phyloP scores from a whole-genome alignment of 257 asterid genomes.

The Solanum piurae region DNA sequence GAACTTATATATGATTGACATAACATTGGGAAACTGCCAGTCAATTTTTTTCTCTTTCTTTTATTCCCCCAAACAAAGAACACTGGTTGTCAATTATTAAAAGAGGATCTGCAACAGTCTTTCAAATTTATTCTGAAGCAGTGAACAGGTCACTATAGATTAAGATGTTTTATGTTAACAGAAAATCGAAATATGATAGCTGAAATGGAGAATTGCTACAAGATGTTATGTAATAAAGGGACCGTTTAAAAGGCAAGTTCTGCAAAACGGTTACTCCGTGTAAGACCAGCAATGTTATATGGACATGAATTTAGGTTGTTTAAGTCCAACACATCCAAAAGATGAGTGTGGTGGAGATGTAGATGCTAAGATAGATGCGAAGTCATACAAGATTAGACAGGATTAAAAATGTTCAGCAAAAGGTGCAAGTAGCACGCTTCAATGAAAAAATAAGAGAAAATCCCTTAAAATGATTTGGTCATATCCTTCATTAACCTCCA shows the following conservation, averaged over 20 bases:
- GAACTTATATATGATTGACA: background rate
- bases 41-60: background rate
- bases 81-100: background rate
- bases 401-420: background rate
- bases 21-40: background rate
- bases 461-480: background rate
- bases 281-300: background rate
- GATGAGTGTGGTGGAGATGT: background rate
- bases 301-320: background rate
- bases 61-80: background rate
- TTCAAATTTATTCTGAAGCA: background rate
- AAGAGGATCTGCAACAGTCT: background rate
- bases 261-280: background rate
- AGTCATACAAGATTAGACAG: background rate
- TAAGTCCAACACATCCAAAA: background rate
- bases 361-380: background rate
- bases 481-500: background rate
- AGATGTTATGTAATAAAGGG: background rate
- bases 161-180: background rate
- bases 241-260: background rate
- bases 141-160: background rate
- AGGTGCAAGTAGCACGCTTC: background rate
- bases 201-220: background rate
- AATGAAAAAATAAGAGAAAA: background rate
- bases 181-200: background rate